Conservation (phyloP, 2,329 filamentous ascomycete species). For the Gnomoniopsis smithogilvyi region DNA sequence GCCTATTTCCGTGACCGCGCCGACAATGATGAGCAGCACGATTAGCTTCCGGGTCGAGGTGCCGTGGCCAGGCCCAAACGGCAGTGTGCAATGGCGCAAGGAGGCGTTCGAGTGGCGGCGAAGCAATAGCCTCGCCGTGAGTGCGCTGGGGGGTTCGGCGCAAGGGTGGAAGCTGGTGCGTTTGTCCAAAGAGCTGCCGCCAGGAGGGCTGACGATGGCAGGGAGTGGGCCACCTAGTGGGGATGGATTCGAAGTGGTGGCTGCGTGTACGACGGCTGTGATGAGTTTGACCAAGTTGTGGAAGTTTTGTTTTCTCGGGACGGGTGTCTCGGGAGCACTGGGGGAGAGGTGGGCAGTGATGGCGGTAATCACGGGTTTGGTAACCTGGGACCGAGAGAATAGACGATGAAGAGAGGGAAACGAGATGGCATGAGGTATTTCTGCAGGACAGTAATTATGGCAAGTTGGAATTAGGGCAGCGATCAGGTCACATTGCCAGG, state of each 20-base stretch:
- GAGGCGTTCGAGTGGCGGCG: slow-evolving; percentile 44
- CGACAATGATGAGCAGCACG: neutral
- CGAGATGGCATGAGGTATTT: too few species aligned
- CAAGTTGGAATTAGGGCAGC: too few species aligned
- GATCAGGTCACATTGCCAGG: too few species aligned
- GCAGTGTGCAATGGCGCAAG: slow-evolving; percentile 5
- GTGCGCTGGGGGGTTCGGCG: slow-evolving; percentile 27
- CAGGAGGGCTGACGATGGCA: slow-evolving; percentile 14
- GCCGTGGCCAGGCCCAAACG: slow-evolving; percentile 18
- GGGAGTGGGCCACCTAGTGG: slow-evolving; percentile 23
- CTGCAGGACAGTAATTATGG: too few species aligned
- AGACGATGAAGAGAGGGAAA: neutral
- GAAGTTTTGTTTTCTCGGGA: slow-evolving; percentile 38
- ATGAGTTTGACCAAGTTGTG: slow-evolving; percentile 32
- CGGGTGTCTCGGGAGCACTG: slow-evolving; percentile 34
- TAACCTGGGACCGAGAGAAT: slow-evolving; percentile 32
- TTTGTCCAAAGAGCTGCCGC: slow-evolving; percentile 23
- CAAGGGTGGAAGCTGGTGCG: slow-evolving; percentile 41
- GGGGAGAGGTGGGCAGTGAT: slow-evolving; percentile 41
- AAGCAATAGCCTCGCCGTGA: slow-evolving; percentile 32
- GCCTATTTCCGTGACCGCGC: slow-evolving; percentile 17
- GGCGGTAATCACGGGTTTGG: slow-evolving; percentile 36
- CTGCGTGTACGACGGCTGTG: slow-evolving; percentile 30
- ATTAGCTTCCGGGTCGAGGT: slow-evolving; percentile 33
- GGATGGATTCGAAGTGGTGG: slow-evolving; percentile 41